These are phyloP conservation scores for Lipomyces starkeyi DNA, from an alignment of 805 yeast species.

Conservation along the genomic window DNA sequence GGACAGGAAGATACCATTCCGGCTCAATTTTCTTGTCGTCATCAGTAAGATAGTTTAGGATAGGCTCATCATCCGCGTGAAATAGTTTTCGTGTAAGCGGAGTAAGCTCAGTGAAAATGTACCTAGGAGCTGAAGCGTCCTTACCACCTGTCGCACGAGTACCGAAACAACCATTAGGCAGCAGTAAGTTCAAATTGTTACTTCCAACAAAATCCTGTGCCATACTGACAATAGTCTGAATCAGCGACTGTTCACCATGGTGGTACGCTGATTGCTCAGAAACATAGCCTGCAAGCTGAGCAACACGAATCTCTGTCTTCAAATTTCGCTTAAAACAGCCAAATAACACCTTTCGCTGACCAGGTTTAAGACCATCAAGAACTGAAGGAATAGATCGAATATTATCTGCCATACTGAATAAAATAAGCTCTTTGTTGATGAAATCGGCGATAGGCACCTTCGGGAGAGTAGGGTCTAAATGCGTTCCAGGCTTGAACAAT, in stretches of 20 bases:
- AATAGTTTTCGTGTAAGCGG: conserved; percentile 78
- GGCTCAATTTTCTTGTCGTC: conserved; percentile 96
- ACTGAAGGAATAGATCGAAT: conserved; percentile 93
- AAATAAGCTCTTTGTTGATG: conserved; percentile 90
- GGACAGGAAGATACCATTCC: conserved; percentile 90
- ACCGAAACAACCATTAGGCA: conserved; percentile 96
- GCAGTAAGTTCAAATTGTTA: conserved; percentile 80
- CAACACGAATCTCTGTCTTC: conserved; percentile 80
- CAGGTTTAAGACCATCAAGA: conserved; percentile 95
- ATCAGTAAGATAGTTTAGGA: conserved; percentile 81
- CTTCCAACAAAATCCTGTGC: conserved; percentile 96
- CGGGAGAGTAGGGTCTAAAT: conserved; percentile 74
- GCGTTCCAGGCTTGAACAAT: conserved; percentile 89
- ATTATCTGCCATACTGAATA: conserved; percentile 96
- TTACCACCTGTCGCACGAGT: conserved; percentile 96
- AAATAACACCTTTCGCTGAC: conserved; percentile 90
- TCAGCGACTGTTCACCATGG: conserved; percentile 89
- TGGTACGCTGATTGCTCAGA: conserved; percentile 91
- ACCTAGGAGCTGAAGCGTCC: conserved; percentile 98
- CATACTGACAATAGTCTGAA: conserved; percentile 87
- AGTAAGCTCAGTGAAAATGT: conserved; percentile 84
- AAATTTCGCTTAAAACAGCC: conserved; percentile 86
- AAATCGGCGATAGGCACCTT: conserved; percentile 91
- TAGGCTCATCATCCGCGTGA: conserved; percentile 77
- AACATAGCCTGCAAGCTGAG: conserved; percentile 87